Base-by-base conservation (phyloP, 768 basidiomycete species). In the Suillus ampliporus region DNA sequence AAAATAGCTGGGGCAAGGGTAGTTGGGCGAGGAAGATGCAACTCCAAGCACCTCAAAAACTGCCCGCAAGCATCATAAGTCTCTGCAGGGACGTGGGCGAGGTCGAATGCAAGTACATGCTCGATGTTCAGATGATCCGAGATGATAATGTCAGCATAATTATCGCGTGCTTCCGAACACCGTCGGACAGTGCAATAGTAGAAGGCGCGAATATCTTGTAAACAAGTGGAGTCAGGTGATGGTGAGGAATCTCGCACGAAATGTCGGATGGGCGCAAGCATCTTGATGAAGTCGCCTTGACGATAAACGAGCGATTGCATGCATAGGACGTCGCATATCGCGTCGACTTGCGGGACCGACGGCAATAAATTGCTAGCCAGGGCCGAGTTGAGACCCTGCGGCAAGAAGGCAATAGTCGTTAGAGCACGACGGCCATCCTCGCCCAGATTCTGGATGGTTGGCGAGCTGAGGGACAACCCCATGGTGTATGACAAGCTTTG, bases 271-370 rank as follows among this genome's bases (percentile, higher is more conserved):
- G 43, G 47, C 1, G 58, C n/a, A 10, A 28, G 44, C 58, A 58
- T 3, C 4, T 31, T 41, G 57, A 41, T 4, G 13, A 58, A 58
- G 11, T 14, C n/a, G 41, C n/a, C 58, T 34, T 44, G 44, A 23
- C 44, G 58, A 46, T 43, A 48, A 37, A 59, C 34, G 13, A 59
- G 44, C 3, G 31, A 44, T 35, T 59, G 46, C 31, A 21, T 59
- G 9, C 43, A 59, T 5, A 59, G 46, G 4, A 59, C 28, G 9
- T 43, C 58, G 1, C 50, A 34, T 21, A 59, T 26, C 1, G 34
- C 5, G 13, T 35, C 46, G 14, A 59, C 4, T 10, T 48, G 21
- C 7, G 43, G 28, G 7, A 34, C 19, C 0, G 41, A 59, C 23
- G 19, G 9, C 6, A 59, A 26, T 3, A 47, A 31, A 21, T 35